Percentiles rank a stretch among this genome's conserved stretches.
Conservation (phyloP, 495 filamentous ascomycete genomes). For the Neurospora pannonica region DNA sequence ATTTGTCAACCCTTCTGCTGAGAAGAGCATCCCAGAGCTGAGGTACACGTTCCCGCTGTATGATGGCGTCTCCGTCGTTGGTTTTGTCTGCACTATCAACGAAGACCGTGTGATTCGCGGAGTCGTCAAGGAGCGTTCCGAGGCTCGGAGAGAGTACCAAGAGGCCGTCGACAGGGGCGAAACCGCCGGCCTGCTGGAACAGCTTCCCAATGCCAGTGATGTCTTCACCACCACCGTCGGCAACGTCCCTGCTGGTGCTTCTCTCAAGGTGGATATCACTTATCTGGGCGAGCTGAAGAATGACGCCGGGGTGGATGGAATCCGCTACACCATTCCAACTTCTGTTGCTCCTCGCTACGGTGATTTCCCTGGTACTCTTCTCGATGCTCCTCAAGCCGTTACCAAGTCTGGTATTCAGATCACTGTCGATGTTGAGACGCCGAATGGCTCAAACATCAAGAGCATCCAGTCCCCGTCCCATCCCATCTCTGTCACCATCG, state of each 20-base stretch:
- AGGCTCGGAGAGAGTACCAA: constrained; percentile 45
- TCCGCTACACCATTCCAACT: constrained; percentile 56
- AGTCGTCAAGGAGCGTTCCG: constrained; percentile 49
- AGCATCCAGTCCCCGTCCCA: constrained; percentile 57
- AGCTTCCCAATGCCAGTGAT: constrained; percentile 46
- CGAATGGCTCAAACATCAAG: constrained; percentile 44
- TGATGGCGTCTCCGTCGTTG: constrained; percentile 55
- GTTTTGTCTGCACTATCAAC: constrained; percentile 47
- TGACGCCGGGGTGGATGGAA: constrained; percentile 51
- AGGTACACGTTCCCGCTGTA: constrained; percentile 60
- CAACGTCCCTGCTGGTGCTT: constrained; percentile 47
- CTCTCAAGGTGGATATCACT: constrained; percentile 47
- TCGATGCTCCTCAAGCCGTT: constrained; percentile 3
- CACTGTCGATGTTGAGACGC: constrained; percentile 50
- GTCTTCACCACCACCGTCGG: constrained; percentile 56
- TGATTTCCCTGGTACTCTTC: constrained; percentile 23
- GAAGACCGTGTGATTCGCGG: constrained; percentile 41
- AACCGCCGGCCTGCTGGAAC: constrained; percentile 53
- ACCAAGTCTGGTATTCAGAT: constrained; percentile 42
- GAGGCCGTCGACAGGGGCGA: constrained; percentile 47
- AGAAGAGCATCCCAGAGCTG: constrained; percentile 31
- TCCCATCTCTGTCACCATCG: constrained; percentile 53
- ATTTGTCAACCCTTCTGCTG: constrained; percentile 43
- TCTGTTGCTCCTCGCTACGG: constrained; percentile 56
- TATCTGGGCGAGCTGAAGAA: constrained; percentile 62